Percentiles rank a stretch among this genome's conserved stretches.
These are phyloP conservation scores for Populus deltoides DNA, from an alignment of 345 rosid genomes.

Conservation along the genomic window DNA sequence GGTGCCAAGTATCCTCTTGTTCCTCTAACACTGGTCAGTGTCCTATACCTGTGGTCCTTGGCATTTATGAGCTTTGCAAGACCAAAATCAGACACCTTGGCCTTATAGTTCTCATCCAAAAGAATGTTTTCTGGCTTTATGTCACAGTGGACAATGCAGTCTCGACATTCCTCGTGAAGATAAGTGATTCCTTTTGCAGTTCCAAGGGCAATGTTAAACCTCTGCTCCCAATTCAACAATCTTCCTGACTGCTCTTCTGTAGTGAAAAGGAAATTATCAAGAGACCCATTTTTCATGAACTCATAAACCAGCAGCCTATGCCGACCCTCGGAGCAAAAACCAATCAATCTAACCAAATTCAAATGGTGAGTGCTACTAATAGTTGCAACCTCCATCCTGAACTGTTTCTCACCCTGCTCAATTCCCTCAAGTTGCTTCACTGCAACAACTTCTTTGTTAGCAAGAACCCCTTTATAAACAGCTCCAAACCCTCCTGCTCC, in stretches of 20 bases:
- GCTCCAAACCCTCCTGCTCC: slow-evolving; percentile 29
- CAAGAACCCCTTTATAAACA: slow-evolving; percentile 26
- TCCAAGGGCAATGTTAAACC: slow-evolving; percentile 27
- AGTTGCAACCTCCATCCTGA: slow-evolving; percentile 35
- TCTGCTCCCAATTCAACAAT: slow-evolving; percentile 16
- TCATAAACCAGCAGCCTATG: slow-evolving; percentile 33
- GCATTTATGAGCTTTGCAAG: slow-evolving; percentile 30
- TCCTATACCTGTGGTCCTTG: slow-evolving; percentile 24
- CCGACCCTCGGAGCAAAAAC: slow-evolving; percentile 31
- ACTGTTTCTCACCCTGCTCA: slow-evolving; percentile 34
- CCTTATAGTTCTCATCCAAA: slow-evolving; percentile 23
- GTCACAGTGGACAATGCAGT: slow-evolving; percentile 35
- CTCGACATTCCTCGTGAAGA: slow-evolving; percentile 36
- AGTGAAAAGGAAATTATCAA: slow-evolving; percentile 25
- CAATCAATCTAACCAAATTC: slow-evolving; percentile 31
- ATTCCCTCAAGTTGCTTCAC: slow-evolving; percentile 33
- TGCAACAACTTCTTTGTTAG: slow-evolving; percentile 21
- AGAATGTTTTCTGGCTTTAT: slow-evolving; percentile 35
- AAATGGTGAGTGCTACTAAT: slow-evolving; percentile 34
- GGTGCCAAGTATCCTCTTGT: slow-evolving; percentile 35
- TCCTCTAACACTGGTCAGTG: slow-evolving; percentile 31
- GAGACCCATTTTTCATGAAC: slow-evolving; percentile 31
- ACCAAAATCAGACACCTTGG: slow-evolving; percentile 34
- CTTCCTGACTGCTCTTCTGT: slow-evolving; percentile 12
- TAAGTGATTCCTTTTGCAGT: slow-evolving; percentile 35